Evolutionary conservation across 164 flowering plant species (phyloP), one percentile per base, ranked within the genome.

Genomic region (Stephania cephalantha): DNA sequence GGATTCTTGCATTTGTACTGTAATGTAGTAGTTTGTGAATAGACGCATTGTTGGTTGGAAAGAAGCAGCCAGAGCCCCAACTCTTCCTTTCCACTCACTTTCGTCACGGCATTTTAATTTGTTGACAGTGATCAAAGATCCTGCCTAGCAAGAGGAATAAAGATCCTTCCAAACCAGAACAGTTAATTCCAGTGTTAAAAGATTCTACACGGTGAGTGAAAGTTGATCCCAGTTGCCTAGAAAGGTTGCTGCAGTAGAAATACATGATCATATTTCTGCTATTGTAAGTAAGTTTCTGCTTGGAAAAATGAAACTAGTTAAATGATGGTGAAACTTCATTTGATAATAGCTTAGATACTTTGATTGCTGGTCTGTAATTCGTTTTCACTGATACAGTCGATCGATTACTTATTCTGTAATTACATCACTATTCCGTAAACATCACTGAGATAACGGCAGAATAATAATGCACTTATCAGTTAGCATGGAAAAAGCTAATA

Each of bases 1-100:
- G 77, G 95, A 91, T 79, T 77, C 90, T 81, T 91, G 95, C 81
- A 76, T 84, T 50, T 91, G 95, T 81, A 79, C 75, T 64, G 82
- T 91, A 74, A 87, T 89, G 95, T 91, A 89, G 87, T 75, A 75
- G 22, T 17, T 69, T 61, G 61, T 46, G 69, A 77, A 42, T 35
- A 18, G 20, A 42, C 71, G 30, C 42, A 63, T 65, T 58, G 53
- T 48, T 50, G 13, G 55, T 15, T 50, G 55, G 55, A 15, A 50
- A 50, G 55, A 50, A 50, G 11, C 12, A 50, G 15, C 11, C 13
- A 50, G 55, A 15, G 12, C 55, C 55, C 15, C 11, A 50, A 11
- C 55, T 50, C 55, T 50, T 50, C 55, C 15, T 7, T 15, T 50
- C 55, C 55, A 50, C 55, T 50, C 55, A 50, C 15, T 11, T 50